Evolutionary conservation across 805 yeast species (phyloP).

Genomic region (Pichia deserticola): DNA sequence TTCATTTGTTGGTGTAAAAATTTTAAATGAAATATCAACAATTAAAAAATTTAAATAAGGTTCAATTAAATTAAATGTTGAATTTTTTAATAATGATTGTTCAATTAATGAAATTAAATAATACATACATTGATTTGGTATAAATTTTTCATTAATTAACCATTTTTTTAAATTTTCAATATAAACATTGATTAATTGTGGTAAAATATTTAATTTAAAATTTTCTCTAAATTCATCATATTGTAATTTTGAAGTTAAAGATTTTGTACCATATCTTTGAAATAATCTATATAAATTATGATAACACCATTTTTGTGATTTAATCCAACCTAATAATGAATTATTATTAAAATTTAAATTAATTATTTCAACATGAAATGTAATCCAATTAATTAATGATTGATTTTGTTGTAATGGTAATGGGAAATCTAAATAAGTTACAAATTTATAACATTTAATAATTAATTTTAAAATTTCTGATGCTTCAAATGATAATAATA

Average conservation of each 20-base stretch:
- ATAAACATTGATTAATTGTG: slow-evolving; percentile 60
- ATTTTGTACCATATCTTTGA: slow-evolving; percentile 56
- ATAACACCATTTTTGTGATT: slow-evolving; percentile 82
- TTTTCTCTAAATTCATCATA: slow-evolving; percentile 54
- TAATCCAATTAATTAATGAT: slow-evolving; percentile 58
- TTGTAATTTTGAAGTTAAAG: slow-evolving; percentile 37
- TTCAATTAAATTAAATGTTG: slow-evolving; percentile 62
- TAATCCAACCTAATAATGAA: slow-evolving; percentile 57
- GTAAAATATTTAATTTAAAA: slow-evolving; percentile 55
- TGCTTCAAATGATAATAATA: slow-evolving; percentile 23
- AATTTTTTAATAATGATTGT: slow-evolving; percentile 48
- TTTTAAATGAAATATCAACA: slow-evolving; percentile 70
- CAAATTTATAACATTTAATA: slow-evolving; percentile 74
- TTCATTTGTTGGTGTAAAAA: slow-evolving; percentile 65
- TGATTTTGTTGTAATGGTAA: slow-evolving; percentile 49
- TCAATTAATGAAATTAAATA: slow-evolving; percentile 59
- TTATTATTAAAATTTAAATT: slow-evolving; percentile 50
- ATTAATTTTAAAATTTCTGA: slow-evolving; percentile 75
- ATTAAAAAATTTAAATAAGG: slow-evolving; percentile 63
- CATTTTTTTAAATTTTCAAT: slow-evolving; percentile 65
- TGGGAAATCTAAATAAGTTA: slow-evolving; percentile 76
- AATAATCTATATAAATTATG: slow-evolving; percentile 70
- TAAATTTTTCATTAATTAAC: slow-evolving; percentile 62
- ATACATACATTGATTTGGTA: slow-evolving; percentile 57
- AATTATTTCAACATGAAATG: slow-evolving; percentile 64